phyloP scores from a whole-genome alignment of 768 basidiomycete genomes.

The Amanita fuliginea region DNA sequence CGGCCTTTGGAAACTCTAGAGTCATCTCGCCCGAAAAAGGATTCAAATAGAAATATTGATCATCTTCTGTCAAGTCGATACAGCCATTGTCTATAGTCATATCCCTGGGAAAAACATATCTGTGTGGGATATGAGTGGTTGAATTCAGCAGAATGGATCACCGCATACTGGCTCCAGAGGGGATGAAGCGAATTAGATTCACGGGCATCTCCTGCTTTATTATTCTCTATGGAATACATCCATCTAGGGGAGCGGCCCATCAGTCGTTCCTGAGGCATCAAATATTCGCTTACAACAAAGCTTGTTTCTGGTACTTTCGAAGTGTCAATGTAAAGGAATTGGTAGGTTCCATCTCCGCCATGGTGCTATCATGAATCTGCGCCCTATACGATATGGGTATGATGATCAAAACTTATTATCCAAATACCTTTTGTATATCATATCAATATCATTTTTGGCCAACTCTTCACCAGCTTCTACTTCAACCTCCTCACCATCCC shows the following conservation, averaged over 20 bases:
- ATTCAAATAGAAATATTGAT: slow-evolving; percentile 79
- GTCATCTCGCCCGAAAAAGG: slow-evolving; percentile 87
- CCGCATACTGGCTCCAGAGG: slow-evolving; percentile 79
- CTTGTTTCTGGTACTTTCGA: slow-evolving; percentile 91
- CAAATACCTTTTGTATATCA: slow-evolving; percentile 75
- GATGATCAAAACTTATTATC: neutral
- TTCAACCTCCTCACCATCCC: slow-evolving; percentile 74
- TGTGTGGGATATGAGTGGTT: slow-evolving; percentile 16
- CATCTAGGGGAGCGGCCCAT: neutral
- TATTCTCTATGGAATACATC: slow-evolving; percentile 37
- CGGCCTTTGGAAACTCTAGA: slow-evolving; percentile 73
- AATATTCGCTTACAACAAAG: slow-evolving; percentile 45
- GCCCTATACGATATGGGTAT: slow-evolving; percentile 40
- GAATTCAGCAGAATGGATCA: neutral
- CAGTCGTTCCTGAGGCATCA: neutral
- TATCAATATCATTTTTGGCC: slow-evolving; percentile 66
- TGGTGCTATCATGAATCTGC: slow-evolving; percentile 62
- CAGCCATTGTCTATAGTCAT: slow-evolving; percentile 36
- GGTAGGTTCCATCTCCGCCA: slow-evolving; percentile 77
- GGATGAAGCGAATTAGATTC: slow-evolving; percentile 78
- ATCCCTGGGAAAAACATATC: slow-evolving; percentile 65
- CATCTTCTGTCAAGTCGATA: slow-evolving; percentile 76
- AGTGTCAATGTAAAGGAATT: slow-evolving; percentile 65
- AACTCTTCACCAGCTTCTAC: slow-evolving; percentile 79
- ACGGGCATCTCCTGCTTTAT: slow-evolving; percentile 58